phyloP scores from a whole-genome alignment of 805 yeast genomes.

The Starmerella sp. region DNA sequence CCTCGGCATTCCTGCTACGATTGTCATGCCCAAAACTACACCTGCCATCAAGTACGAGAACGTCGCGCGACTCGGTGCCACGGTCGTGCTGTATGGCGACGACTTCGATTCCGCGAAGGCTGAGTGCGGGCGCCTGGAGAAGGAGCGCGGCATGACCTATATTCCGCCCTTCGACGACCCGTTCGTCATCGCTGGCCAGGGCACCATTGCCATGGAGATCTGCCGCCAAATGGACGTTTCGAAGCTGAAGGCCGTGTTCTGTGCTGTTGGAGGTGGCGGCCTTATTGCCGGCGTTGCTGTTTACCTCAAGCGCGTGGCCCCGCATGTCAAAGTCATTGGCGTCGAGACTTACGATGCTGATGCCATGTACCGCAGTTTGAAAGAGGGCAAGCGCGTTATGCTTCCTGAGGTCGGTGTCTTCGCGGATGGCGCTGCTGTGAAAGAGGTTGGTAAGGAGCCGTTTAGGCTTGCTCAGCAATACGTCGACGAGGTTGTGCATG shows the following conservation, averaged over 20 bases:
- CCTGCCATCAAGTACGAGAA: slow-evolving; percentile 90
- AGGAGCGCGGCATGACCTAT: slow-evolving; percentile 63
- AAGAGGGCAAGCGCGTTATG: slow-evolving; percentile 41
- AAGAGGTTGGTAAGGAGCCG: slow-evolving; percentile 78
- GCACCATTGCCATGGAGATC: slow-evolving; percentile 89
- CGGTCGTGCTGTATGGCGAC: slow-evolving; percentile 85
- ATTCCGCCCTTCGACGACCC: slow-evolving; percentile 99
- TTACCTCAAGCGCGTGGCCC: slow-evolving; percentile 87
- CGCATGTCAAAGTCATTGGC: slow-evolving; percentile 92
- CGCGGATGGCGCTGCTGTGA: slow-evolving; percentile 98
- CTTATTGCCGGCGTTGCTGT: slow-evolving; percentile 82
- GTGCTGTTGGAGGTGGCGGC: slow-evolving; percentile 97
- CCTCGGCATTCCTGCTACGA: slow-evolving; percentile 83
- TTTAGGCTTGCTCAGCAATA: slow-evolving; percentile 64
- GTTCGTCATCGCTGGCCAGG: slow-evolving; percentile 96
- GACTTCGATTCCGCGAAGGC: slow-evolving; percentile 92
- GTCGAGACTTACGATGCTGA: slow-evolving; percentile 95
- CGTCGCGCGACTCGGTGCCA: slow-evolving; percentile 85
- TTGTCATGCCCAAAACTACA: slow-evolving; percentile 96
- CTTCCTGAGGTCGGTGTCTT: slow-evolving; percentile 79
- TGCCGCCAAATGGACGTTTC: slow-evolving; percentile 73
- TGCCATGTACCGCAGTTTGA: slow-evolving; percentile 67
- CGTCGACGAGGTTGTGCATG: slow-evolving; percentile 82
- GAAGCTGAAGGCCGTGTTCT: slow-evolving; percentile 73
- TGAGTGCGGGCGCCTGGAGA: slow-evolving; percentile 67